A percentile compares a stretch with the other conserved stretches of the same genome.
phyloP scores from a whole-genome alignment of 805 yeast species.

The Cephaloascus albidus region DNA sequence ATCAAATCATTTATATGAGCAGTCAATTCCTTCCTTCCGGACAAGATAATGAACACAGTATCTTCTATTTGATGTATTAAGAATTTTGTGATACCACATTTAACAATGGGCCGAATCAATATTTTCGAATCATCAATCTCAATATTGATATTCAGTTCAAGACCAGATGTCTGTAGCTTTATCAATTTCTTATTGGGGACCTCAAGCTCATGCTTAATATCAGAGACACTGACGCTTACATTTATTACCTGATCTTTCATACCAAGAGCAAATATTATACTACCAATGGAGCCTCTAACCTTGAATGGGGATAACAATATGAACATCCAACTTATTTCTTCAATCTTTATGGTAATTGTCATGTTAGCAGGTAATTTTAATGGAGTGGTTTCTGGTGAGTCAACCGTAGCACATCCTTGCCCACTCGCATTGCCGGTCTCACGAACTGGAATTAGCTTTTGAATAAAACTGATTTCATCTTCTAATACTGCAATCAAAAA shows the following conservation, averaged over 20 bases:
- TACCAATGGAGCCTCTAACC: not conserved
- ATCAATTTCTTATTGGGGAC: not conserved
- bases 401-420: not conserved
- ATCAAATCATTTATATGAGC: not conserved
- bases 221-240: not conserved
- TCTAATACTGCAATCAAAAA: conserved; percentile 10
- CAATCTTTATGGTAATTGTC: not conserved
- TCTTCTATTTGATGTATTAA: not conserved
- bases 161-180: not conserved
- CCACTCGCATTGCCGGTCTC: too few relatives aligned
- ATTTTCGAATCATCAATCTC: not conserved
- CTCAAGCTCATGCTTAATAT: not conserved
- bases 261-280: not conserved
- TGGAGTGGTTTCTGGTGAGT: not conserved
- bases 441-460: not conserved
- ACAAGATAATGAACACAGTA: not conserved
- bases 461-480: conserved; percentile 11
- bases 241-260: not conserved
- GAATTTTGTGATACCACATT: not conserved
- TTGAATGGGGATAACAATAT: not conserved
- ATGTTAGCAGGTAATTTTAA: not conserved
- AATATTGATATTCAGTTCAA: too few relatives aligned
- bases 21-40: not conserved
- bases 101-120: not conserved
- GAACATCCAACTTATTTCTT: not conserved